phyloP scores from a whole-genome alignment of 2,329 filamentous ascomycete genomes.

The Aspergillus luchuensis region DNA sequence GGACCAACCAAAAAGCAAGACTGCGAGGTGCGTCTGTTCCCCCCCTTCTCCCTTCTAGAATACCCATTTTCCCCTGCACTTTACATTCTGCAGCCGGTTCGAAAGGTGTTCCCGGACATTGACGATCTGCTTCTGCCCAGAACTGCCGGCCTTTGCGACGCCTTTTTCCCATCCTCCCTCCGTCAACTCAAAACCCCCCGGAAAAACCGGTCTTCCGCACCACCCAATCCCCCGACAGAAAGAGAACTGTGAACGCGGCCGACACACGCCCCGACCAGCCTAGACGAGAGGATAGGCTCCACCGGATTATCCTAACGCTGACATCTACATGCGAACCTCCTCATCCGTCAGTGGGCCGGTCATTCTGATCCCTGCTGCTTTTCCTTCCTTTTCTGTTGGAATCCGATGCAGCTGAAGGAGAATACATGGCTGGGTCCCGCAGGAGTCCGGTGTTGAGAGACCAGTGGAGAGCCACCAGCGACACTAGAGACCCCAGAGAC shows the following conservation, averaged over 20 bases:
- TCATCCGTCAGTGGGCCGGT: conserved; percentile 17
- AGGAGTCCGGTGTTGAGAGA: conserved; percentile 54
- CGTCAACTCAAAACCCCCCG: conserved; percentile 18
- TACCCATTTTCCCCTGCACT: background rate
- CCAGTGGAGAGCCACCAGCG: conserved; percentile 51
- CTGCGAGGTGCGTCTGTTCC: conserved; percentile 21
- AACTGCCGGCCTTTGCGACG: conserved; percentile 14
- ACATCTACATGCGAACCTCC: conserved; percentile 21
- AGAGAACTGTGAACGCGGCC: conserved; percentile 35
- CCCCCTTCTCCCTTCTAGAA: background rate
- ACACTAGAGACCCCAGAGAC: conserved; percentile 41
- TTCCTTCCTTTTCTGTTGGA: conserved; percentile 14
- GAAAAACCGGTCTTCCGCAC: conserved; percentile 38
- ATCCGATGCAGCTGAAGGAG: conserved; percentile 46
- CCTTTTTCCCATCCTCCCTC: conserved; percentile 8
- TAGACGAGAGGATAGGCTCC: conserved; percentile 14
- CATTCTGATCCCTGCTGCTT: conserved; percentile 17
- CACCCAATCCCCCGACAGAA: conserved; percentile 28
- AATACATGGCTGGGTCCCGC: conserved; percentile 54
- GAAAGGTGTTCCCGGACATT: background rate
- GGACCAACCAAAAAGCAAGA: background rate
- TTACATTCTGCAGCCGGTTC: background rate
- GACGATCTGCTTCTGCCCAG: conserved; percentile 18
- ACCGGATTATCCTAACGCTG: conserved; percentile 24
- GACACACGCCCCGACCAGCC: conserved; percentile 21